Conservation (phyloP, 495 filamentous ascomycete species). For the Tuber borchii region DNA sequence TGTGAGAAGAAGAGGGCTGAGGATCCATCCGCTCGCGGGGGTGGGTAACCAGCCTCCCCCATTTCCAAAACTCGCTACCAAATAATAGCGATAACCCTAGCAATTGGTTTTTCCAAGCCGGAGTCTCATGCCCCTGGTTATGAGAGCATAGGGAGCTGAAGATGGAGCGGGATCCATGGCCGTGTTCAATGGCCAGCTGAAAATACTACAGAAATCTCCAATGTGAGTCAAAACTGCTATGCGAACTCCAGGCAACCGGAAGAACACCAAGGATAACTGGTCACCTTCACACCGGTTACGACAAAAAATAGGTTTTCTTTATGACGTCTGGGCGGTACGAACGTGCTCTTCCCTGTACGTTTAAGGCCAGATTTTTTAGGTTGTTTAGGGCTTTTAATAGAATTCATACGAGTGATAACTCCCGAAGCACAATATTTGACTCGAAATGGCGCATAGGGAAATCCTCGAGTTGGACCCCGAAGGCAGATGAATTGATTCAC, state of each 20-base stretch:
- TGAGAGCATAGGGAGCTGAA: not conserved
- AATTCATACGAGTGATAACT: not conserved
- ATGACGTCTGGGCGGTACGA: not conserved
- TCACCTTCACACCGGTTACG: not conserved
- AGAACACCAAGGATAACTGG: not conserved
- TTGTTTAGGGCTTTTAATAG: not conserved
- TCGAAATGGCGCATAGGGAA: not conserved
- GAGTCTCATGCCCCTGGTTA: not conserved
- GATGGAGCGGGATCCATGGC: not conserved
- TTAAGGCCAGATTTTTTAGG: not conserved
- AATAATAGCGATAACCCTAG: not conserved
- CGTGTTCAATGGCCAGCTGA: not conserved
- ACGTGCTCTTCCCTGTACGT: not conserved
- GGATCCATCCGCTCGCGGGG: not conserved
- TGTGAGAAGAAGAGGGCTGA: not conserved
- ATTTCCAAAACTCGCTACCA: not conserved
- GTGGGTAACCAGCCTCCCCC: not conserved
- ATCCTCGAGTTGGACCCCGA: not conserved
- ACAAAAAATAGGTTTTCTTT: not conserved
- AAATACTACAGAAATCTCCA: not conserved
- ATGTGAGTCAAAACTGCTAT: not conserved
- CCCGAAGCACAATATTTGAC: not conserved
- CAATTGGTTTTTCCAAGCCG: not conserved
- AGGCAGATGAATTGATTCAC: not conserved
- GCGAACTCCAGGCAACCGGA: not conserved